These are phyloP conservation scores for Neurospora africana DNA, from an alignment of 495 filamentous ascomycete genomes.

Conservation along the genomic window DNA sequence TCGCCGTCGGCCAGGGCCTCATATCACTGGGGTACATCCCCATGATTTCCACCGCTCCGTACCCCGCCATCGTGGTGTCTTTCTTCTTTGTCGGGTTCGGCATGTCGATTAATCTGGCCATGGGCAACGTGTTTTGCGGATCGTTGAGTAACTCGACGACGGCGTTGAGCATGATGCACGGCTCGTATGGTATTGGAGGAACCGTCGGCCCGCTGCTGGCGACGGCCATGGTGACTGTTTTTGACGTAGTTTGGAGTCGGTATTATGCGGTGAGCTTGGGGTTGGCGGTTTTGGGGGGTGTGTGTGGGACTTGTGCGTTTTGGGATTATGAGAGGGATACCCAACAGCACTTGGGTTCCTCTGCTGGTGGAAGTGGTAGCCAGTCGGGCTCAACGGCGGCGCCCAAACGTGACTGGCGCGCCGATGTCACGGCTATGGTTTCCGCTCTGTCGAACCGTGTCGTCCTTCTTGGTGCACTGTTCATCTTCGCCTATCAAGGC, in stretches of 20 bases:
- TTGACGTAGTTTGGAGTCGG: slow-evolving; percentile 40
- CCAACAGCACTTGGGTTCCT: not conserved
- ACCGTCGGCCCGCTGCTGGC: slow-evolving; percentile 60
- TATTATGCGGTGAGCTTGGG: slow-evolving; percentile 51
- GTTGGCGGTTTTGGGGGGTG: slow-evolving; percentile 38
- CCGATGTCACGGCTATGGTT: slow-evolving; percentile 21
- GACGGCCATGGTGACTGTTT: slow-evolving; percentile 46
- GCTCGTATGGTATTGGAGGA: slow-evolving; percentile 64
- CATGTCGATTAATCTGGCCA: slow-evolving; percentile 53
- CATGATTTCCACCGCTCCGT: slow-evolving; percentile 56
- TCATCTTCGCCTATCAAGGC: slow-evolving; percentile 76
- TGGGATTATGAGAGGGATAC: slow-evolving; percentile 40
- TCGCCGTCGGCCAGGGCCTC: slow-evolving; percentile 46
- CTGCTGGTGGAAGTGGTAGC: slow-evolving; percentile 9
- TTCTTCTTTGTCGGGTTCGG: slow-evolving; percentile 63
- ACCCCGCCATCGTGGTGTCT: slow-evolving; percentile 50
- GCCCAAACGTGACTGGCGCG: not conserved
- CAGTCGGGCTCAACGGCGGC: not conserved
- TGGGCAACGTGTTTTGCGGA: slow-evolving; percentile 66
- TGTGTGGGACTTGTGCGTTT: slow-evolving; percentile 47
- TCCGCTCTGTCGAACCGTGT: slow-evolving; percentile 43
- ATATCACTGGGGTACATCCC: slow-evolving; percentile 46
- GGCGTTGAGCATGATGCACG: slow-evolving; percentile 55
- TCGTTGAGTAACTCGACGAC: slow-evolving; percentile 53
- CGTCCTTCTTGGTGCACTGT: slow-evolving; percentile 59